Evolutionary conservation across 2,329 filamentous ascomycete genomes (phyloP).

Genomic region (Zalaria obscura): DNA sequence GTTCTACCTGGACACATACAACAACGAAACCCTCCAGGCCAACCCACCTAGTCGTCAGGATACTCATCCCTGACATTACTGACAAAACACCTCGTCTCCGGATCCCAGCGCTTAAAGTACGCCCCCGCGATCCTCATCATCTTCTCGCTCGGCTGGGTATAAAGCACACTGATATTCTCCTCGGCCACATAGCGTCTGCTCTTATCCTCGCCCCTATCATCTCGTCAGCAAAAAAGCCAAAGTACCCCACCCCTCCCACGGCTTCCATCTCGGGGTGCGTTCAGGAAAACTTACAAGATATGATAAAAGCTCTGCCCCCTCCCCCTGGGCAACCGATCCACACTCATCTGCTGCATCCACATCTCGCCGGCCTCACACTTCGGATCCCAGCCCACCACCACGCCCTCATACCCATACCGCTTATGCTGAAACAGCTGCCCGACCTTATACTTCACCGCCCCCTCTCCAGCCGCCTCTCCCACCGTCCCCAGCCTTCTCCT

Average conservation of each 20-base stretch:
- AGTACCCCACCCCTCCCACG: too few relatives aligned
- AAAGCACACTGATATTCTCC: slow-evolving; percentile 60
- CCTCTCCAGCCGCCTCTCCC: slow-evolving; percentile 8
- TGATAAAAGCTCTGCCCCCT: slow-evolving; percentile 67
- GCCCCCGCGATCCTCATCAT: slow-evolving; percentile 62
- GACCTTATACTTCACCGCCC: slow-evolving; percentile 47
- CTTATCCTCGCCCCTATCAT: slow-evolving; percentile 47
- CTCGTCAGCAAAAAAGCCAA: slow-evolving; percentile 1
- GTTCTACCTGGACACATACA: too few relatives aligned
- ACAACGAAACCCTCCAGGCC: too few relatives aligned
- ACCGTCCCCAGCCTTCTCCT: slow-evolving; percentile 1
- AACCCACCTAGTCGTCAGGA: slow-evolving; percentile 54
- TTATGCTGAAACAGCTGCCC: slow-evolving; percentile 77
- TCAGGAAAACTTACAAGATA: slow-evolving; percentile 53
- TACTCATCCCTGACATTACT: slow-evolving; percentile 76
- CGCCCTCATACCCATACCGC: slow-evolving; percentile 63
- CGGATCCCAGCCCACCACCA: slow-evolving; percentile 78
- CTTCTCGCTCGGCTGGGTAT: slow-evolving; percentile 34
- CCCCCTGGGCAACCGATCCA: slow-evolving; percentile 45
- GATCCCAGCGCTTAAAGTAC: slow-evolving; percentile 80
- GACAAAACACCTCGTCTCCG: slow-evolving; percentile 51
- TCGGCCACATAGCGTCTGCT: slow-evolving; percentile 64
- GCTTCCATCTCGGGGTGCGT: not conserved
- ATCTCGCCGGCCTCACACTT: slow-evolving; percentile 44
- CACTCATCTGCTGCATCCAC: slow-evolving; percentile 50